Evolutionary conservation across 2,329 filamentous ascomycete genomes (phyloP).

Genomic region (Colletotrichum spinosum): DNA sequence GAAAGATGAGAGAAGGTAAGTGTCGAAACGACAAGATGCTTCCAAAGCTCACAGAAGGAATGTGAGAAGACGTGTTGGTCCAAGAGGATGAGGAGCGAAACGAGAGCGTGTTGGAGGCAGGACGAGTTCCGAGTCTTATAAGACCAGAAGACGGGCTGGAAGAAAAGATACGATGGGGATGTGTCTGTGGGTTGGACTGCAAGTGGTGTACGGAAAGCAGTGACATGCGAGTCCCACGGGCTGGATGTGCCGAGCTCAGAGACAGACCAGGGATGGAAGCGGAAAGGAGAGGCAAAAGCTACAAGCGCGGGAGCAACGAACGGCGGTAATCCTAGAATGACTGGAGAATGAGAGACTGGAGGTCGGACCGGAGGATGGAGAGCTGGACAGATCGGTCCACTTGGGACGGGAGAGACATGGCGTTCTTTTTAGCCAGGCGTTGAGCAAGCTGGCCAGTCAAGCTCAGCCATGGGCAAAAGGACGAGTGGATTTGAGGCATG

Average conservation of each 20-base stretch:
- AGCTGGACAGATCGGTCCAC: slow-evolving; percentile 37
- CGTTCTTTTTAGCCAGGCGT: slow-evolving; percentile 39
- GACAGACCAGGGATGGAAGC: slow-evolving; percentile 34
- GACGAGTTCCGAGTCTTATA: slow-evolving; percentile 38
- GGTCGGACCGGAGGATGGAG: slow-evolving; percentile 35
- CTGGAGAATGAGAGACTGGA: slow-evolving; percentile 46
- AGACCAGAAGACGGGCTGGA: slow-evolving; percentile 7
- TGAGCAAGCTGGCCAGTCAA: slow-evolving; percentile 47
- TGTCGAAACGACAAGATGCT: slow-evolving; percentile 38
- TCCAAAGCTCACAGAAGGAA: slow-evolving; percentile 39
- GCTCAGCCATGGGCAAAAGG: slow-evolving; percentile 48
- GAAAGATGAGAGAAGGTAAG: slow-evolving; percentile 41
- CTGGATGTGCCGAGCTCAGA: slow-evolving; percentile 31
- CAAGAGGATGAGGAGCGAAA: slow-evolving; percentile 33
- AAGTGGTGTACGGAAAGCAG: slow-evolving; percentile 8
- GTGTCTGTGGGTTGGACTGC: background rate
- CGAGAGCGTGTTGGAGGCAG: slow-evolving; percentile 24
- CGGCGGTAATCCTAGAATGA: slow-evolving; percentile 44
- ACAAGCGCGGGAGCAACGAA: slow-evolving; percentile 49
- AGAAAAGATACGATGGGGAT: slow-evolving; percentile 33
- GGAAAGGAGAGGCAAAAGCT: slow-evolving; percentile 40
- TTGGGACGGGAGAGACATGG: slow-evolving; percentile 39
- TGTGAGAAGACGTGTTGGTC: slow-evolving; percentile 37
- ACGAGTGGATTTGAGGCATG: slow-evolving; percentile 53
- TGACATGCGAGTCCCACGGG: slow-evolving; percentile 33